A percentile compares a stretch with the other conserved stretches of the same genome.
These are phyloP conservation scores for Fusarium mundagurra DNA, from an alignment of 2,329 filamentous ascomycete species.

Conservation along the genomic window DNA sequence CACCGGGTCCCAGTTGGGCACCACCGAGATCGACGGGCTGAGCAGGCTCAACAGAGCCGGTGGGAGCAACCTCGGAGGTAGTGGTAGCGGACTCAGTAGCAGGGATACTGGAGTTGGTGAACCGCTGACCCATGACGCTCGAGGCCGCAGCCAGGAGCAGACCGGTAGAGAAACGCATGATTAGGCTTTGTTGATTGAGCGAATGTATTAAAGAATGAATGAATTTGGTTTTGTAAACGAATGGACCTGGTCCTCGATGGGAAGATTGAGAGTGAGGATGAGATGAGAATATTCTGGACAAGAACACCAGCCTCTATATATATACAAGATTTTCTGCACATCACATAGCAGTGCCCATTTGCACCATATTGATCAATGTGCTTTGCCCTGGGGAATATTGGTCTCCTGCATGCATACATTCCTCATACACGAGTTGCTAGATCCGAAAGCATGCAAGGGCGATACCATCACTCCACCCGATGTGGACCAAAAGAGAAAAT, in stretches of 20 bases:
- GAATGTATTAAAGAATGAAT: conserved; percentile 11
- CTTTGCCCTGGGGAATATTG: not conserved
- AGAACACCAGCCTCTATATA: conserved; percentile 19
- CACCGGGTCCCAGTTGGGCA: not conserved
- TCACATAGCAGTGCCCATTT: not conserved
- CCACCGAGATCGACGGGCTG: not conserved
- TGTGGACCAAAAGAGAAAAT: not conserved
- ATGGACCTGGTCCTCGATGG: conserved; percentile 32
- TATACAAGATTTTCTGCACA: not conserved
- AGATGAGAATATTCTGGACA: conserved; percentile 7
- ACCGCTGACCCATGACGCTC: conserved; percentile 22
- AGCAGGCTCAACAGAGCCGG: not conserved
- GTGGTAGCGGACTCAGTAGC: conserved; percentile 1
- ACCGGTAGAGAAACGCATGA: conserved; percentile 26
- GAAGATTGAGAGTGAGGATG: conserved; percentile 31
- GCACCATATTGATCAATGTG: too few relatives aligned
- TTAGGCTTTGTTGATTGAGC: not conserved
- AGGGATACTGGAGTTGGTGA: conserved; percentile 26
- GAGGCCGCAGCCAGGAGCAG: conserved; percentile 27
- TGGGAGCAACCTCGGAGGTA: not conserved
- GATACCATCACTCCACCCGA: not conserved
- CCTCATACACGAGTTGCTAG: not conserved
- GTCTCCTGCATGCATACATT: conserved; percentile 24
- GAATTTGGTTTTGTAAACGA: conserved; percentile 25
- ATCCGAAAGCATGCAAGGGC: conserved; percentile 33